Percentiles rank a stretch among this genome's conserved stretches.
These are phyloP conservation scores for Tricholoma saponaceum DNA, from an alignment of 768 basidiomycete genomes.

Conservation along the genomic window DNA sequence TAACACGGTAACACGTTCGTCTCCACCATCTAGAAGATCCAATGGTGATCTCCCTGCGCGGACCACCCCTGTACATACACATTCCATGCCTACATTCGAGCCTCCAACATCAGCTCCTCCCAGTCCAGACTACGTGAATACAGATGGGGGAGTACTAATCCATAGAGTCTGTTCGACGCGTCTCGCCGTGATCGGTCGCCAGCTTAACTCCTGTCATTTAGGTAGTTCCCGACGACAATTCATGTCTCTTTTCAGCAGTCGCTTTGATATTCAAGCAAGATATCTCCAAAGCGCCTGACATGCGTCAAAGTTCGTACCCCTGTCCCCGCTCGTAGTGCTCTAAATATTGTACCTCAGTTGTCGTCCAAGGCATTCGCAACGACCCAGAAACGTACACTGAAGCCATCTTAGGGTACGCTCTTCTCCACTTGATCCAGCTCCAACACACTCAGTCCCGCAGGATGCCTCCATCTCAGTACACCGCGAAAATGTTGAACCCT, in stretches of 20 bases:
- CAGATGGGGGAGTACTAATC: conserved; percentile 63
- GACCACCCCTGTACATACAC: conserved; percentile 2
- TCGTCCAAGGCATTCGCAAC: conserved; percentile 73
- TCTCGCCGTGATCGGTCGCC: background rate
- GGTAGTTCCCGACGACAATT: conserved; percentile 95
- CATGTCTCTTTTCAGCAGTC: conserved; percentile 87
- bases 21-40: conserved; percentile 11
- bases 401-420: conserved; percentile 77
- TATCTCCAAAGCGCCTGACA: conserved; percentile 59
- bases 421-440: background rate
- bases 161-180: conserved; percentile 51
- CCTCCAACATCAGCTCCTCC: conserved; percentile 10
- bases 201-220: background rate
- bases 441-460: conserved; percentile 17
- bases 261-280: conserved; percentile 85
- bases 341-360: conserved; percentile 43
- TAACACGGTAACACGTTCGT: background rate
- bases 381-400: conserved; percentile 76
- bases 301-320: conserved; percentile 64
- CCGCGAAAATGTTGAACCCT: conserved; percentile 74
- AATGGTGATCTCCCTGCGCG: conserved; percentile 4
- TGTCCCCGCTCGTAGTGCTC: background rate
- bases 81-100: background rate
- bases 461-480: conserved; percentile 66
- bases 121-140: conserved; percentile 57